phyloP scores from a whole-genome alignment of 2,329 filamentous ascomycete genomes.

The Harringtonia lauricola region DNA sequence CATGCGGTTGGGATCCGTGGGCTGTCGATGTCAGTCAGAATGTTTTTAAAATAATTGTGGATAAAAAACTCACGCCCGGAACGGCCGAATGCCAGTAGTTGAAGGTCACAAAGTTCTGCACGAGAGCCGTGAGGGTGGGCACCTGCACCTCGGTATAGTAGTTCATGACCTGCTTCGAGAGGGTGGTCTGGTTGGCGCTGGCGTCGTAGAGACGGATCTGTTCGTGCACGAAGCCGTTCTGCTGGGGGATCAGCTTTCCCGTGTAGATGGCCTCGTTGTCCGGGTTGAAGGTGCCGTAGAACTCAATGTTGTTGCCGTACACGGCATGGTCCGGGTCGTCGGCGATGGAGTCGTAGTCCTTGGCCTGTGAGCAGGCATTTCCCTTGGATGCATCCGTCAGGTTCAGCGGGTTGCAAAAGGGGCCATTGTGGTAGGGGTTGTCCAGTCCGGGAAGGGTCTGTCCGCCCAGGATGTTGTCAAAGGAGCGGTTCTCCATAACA shows the following conservation, averaged over 20 bases:
- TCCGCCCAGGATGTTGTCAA: constrained; percentile 31
- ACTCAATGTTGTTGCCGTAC: constrained; percentile 31
- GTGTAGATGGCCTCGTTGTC: constrained; percentile 19
- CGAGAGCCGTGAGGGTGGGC: constrained; percentile 26
- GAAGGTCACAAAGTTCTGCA: constrained; percentile 30
- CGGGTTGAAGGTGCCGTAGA: constrained; percentile 27
- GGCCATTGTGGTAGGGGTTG: constrained; percentile 29
- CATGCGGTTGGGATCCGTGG: constrained; percentile 30
- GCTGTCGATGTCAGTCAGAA: no score
- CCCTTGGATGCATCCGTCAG: constrained; percentile 14
- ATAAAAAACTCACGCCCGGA: constrained; percentile 24
- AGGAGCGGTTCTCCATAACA: constrained; percentile 32
- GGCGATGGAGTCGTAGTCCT: constrained; percentile 27
- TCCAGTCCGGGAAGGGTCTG: constrained; percentile 25
- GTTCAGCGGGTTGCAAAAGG: constrained; percentile 29
- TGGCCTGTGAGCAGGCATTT: constrained; percentile 19
- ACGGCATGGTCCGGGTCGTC: constrained; percentile 30
- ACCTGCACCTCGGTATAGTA: constrained; percentile 32
- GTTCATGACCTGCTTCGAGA: constrained; percentile 27
- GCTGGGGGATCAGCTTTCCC: constrained; percentile 8
- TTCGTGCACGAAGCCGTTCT: constrained; percentile 27
- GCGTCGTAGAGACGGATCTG: constrained; percentile 23
- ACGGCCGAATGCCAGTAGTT: constrained; percentile 33
- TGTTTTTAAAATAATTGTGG: neutral
- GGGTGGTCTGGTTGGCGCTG: constrained; percentile 20